phyloP scores from a whole-genome alignment of 176 grass and related monocot genomes.

The Hordeum vulgare region MorexV3_pseudomolecules_assembly NC_058521.1:110858368-110858867 shows the following conservation, averaged over 20 bases:
- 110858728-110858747: conserved; percentile 12
- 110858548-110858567: not conserved
- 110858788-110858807: conserved; percentile 28
- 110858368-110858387: not conserved
- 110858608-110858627: conserved; percentile 60
- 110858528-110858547: conserved; percentile 69
- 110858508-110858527: conserved; percentile 24
- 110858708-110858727: not conserved
- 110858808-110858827: conserved; percentile 69
- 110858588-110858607: conserved; percentile 36
- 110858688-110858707: not conserved
- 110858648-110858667: not conserved
- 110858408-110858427: not conserved
- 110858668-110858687: not conserved
- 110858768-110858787: conserved; percentile 34
- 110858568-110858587: conserved; percentile 5
- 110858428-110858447: conserved; percentile 5
- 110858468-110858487: conserved; percentile 51
- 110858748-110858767: conserved; percentile 28
- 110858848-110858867: conserved; percentile 49
- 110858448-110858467: conserved; percentile 42
- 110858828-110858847: conserved; percentile 87
- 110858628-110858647: conserved; percentile 33
- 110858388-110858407: not conserved
- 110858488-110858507: conserved; percentile 49